Conservation (phyloP, 116 monocot genomes). For the Phalaenopsis hybrid region DNA sequence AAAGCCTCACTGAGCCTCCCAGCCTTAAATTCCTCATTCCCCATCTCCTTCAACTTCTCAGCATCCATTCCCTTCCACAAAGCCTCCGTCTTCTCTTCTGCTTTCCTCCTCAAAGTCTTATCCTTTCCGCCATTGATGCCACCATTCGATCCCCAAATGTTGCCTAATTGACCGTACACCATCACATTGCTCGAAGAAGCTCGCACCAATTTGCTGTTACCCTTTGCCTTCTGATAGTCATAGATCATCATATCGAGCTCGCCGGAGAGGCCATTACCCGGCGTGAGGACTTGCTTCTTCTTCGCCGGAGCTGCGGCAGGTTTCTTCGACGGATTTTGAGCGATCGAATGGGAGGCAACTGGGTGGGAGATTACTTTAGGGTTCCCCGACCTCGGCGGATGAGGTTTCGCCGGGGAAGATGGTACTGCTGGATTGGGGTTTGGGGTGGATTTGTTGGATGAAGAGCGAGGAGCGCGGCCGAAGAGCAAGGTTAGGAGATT, state of each 20-base stretch:
- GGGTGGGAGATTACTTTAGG: background rate
- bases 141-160: slow-evolving; percentile 13
- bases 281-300: background rate
- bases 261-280: slow-evolving; percentile 19
- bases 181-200: slow-evolving; percentile 52
- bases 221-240: slow-evolving; percentile 31
- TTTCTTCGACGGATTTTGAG: background rate
- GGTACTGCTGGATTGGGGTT: background rate
- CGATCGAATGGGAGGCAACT: background rate
- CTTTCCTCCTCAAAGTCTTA: background rate
- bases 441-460: background rate
- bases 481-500: background rate
- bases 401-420: background rate
- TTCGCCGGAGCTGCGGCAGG: background rate
- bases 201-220: slow-evolving; percentile 27
- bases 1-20: slow-evolving; percentile 53
- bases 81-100: background rate
- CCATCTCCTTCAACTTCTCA: slow-evolving; percentile 59
- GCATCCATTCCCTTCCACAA: slow-evolving; percentile 30
- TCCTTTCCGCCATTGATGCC: background rate
- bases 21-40: slow-evolving; percentile 53
- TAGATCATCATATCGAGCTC: slow-evolving; percentile 46
- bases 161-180: slow-evolving; percentile 43
- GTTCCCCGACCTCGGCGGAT: background rate
- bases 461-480: background rate